Evolutionary conservation across 768 basidiomycete genomes (phyloP).

Genomic region (Tylopilus plumbeoviolaceoides): DNA sequence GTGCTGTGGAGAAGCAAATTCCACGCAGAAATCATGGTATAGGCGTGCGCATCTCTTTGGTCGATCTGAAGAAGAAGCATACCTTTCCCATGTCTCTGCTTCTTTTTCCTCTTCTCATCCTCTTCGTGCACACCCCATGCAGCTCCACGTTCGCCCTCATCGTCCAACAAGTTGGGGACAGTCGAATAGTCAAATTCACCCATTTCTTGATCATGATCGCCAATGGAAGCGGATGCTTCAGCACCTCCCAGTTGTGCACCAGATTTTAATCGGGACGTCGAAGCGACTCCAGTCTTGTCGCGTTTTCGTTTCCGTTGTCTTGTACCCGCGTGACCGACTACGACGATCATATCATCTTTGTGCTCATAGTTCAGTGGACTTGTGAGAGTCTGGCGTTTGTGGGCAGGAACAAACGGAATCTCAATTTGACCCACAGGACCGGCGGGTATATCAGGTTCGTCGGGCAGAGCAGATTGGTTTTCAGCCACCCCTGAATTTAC

Average conservation of each 20-base stretch:
- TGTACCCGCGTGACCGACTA: constrained; percentile 61
- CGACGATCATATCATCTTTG: constrained; percentile 63
- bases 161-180: constrained; percentile 71
- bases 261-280: background rate
- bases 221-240: constrained; percentile 2
- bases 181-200: constrained; percentile 66
- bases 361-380: constrained; percentile 13
- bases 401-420: constrained; percentile 73
- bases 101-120: constrained; percentile 44
- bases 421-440: constrained; percentile 52
- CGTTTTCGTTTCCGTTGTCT: constrained; percentile 60
- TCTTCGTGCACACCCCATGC: constrained; percentile 21
- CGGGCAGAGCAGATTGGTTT: background rate
- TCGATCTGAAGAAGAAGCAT: constrained; percentile 7
- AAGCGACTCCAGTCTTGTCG: constrained; percentile 12
- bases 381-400: constrained; percentile 41
- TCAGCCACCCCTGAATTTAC: constrained; percentile 1
- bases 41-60: background rate
- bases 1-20: too few species aligned
- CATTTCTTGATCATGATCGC: constrained; percentile 21
- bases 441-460: constrained; percentile 17
- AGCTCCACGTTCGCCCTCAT: constrained; percentile 35
- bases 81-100: constrained; percentile 46
- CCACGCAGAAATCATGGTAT: too few species aligned
- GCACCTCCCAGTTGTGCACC: background rate